Base-by-base conservation (phyloP, 139 green algal genomes). In the Tetraselmis striata region DNA sequence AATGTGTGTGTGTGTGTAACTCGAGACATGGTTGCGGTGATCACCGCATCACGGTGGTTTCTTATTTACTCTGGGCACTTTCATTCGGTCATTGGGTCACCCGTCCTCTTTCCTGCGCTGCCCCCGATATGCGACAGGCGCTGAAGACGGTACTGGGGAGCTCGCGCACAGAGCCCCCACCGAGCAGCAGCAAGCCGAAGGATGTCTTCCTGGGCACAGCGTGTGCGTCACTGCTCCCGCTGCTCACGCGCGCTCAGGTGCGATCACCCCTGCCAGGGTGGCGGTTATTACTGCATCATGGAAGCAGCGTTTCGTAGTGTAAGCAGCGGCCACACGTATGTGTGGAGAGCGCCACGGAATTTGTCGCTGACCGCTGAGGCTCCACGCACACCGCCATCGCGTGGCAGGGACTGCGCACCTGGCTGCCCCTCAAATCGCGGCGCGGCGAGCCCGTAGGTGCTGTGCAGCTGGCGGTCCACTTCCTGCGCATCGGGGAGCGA, bases 131-230 rank as follows among this genome's bases (percentile, higher is more conserved):
- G n/a, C n/a, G n/a, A n/a, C 23, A 31, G 26, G 26, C 26, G 25
- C 26, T 29, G 25, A 11, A 28, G 2, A 2, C 26, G 2, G 25
- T 29, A 18, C 2, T 29, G 74, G 26, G 26, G 23, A 28, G 74
- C 74, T 29, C 74, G 26, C n/a, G 26, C 23, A 2, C 25, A 2
- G 26, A 28, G 26, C 74, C 74, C 25, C n/a, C 74, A n/a, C 74
- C 74, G 25, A 2, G 26, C 22, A 2, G 26, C 22, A 67, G 45
- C 45, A 31, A 31, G 25, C 74, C 74, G 23, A 80, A 86, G 78
- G 83, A 90, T 26, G 83, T 92, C 30, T 81, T 90, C 59, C 83
- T 92, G 29, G 89, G 89, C n/a, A 83, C 58, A 25, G 86, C 59
- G 11, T 75, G 11, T 0, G 30, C 59, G 0, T 32, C 85, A 0